phyloP scores from a whole-genome alignment of 768 basidiomycete species.

The Collybiopsis confluens region DNA sequence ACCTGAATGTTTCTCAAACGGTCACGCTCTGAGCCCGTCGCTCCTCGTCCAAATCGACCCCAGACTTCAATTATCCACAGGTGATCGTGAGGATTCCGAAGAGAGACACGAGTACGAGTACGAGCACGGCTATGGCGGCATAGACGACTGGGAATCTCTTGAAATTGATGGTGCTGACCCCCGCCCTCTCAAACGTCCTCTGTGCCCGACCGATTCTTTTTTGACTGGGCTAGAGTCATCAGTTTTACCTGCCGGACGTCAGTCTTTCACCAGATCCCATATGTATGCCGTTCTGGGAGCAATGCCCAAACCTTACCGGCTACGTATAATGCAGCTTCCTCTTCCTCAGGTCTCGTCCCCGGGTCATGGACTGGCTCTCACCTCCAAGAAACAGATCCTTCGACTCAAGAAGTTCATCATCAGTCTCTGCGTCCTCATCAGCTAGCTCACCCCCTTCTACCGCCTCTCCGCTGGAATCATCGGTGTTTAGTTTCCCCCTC shows the following conservation, averaged over 20 bases:
- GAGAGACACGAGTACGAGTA: background rate
- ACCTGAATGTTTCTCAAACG: conserved; percentile 4
- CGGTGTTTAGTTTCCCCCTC: background rate
- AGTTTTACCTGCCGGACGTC: too few species aligned
- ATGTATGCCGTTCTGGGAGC: too few species aligned
- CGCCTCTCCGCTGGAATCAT: background rate
- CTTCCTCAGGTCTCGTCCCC: background rate
- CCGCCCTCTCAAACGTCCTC: too few species aligned
- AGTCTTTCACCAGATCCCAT: too few species aligned
- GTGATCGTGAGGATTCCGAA: background rate
- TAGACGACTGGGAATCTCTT: too few species aligned
- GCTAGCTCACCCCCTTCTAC: background rate
- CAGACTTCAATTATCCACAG: background rate
- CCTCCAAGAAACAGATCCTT: background rate
- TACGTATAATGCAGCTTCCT: background rate
- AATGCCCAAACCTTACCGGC: too few species aligned
- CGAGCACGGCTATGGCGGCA: background rate
- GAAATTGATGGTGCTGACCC: too few species aligned
- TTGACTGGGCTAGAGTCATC: too few species aligned
- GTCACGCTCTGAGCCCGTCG: background rate
- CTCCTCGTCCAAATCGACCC: conserved; percentile 1
- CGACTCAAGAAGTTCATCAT: background rate
- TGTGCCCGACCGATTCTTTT: too few species aligned
- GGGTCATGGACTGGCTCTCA: background rate
- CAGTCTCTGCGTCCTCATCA: background rate